Conservation (phyloP, 768 basidiomycete genomes). For the Phylloporus sp. region DNA sequence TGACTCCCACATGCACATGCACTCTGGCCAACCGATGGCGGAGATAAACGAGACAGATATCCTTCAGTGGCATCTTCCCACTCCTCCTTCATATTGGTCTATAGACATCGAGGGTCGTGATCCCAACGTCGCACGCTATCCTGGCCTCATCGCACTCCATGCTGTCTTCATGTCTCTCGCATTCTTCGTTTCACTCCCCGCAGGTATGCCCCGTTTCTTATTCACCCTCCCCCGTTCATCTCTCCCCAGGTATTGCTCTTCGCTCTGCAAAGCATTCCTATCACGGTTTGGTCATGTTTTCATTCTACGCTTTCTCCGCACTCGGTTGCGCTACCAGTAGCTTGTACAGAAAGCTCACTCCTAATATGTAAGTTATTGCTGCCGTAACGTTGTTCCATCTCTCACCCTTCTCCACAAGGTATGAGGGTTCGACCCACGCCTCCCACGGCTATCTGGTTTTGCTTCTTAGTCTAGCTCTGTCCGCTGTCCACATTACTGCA, state of each 20-base stretch:
- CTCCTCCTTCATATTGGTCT: constrained; percentile 79
- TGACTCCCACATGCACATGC: constrained; percentile 44
- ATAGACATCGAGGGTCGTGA: constrained; percentile 64
- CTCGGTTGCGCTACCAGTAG: constrained; percentile 67
- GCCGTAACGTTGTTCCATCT: constrained; percentile 8
- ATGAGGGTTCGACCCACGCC: constrained; percentile 61
- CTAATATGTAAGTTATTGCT: constrained; percentile 62
- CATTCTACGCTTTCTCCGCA: constrained; percentile 57
- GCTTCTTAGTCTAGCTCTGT: constrained; percentile 41
- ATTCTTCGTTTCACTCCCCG: constrained; percentile 80
- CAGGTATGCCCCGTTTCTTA: constrained; percentile 47
- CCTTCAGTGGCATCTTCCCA: constrained; percentile 57
- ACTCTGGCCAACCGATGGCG: constrained; percentile 46
- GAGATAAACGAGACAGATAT: constrained; percentile 78
- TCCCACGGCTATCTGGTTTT: constrained; percentile 59
- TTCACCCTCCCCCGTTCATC: not conserved
- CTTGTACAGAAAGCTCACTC: constrained; percentile 74
- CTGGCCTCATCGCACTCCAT: constrained; percentile 72
- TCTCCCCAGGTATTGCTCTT: constrained; percentile 64
- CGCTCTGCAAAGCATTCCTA: constrained; percentile 71
- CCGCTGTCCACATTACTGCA: constrained; percentile 51
- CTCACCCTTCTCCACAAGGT: constrained; percentile 44
- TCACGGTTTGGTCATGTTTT: constrained; percentile 52
- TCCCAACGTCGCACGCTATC: constrained; percentile 45
- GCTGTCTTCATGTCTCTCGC: constrained; percentile 70